These are phyloP conservation scores for Haplographium delicatum DNA, from an alignment of 495 filamentous ascomycete species.

Conservation along the genomic window DNA sequence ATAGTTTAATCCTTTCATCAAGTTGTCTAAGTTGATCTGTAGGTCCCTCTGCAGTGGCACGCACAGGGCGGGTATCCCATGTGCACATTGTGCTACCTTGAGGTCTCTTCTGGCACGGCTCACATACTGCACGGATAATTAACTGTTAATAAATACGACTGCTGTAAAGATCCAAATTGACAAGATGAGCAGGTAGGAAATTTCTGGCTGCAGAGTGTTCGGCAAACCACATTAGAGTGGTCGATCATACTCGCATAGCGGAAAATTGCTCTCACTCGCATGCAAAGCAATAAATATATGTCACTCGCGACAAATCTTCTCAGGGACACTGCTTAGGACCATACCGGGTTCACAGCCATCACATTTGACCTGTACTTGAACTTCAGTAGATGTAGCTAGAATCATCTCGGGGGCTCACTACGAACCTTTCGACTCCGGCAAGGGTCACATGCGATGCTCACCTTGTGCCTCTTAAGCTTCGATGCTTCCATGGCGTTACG, in stretches of 20 bases:
- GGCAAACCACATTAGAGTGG: background rate
- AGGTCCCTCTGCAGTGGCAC: background rate
- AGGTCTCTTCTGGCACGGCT: constrained; percentile 1
- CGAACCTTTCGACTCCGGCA: constrained; percentile 3
- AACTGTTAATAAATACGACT: background rate
- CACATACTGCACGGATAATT: background rate
- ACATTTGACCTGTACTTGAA: constrained; percentile 1
- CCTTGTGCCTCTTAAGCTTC: constrained; percentile 4
- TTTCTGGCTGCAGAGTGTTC: background rate
- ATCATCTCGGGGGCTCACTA: background rate
- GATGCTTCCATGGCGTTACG: background rate
- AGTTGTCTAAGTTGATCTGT: background rate
- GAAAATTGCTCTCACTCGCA: background rate
- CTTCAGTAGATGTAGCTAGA: background rate
- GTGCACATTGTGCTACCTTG: background rate
- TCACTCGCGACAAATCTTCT: too few species aligned
- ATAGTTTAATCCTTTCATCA: background rate
- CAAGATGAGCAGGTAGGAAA: background rate
- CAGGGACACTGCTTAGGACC: too few species aligned
- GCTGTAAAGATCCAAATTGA: too few species aligned
- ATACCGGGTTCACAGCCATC: constrained; percentile 3
- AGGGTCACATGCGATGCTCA: background rate
- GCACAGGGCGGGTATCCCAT: background rate
- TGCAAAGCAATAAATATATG: too few species aligned
- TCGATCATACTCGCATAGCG: background rate